These are phyloP conservation scores for Arachnomyces sp. DNA, from an alignment of 2,329 filamentous ascomycete genomes.

Conservation along the genomic window DNA sequence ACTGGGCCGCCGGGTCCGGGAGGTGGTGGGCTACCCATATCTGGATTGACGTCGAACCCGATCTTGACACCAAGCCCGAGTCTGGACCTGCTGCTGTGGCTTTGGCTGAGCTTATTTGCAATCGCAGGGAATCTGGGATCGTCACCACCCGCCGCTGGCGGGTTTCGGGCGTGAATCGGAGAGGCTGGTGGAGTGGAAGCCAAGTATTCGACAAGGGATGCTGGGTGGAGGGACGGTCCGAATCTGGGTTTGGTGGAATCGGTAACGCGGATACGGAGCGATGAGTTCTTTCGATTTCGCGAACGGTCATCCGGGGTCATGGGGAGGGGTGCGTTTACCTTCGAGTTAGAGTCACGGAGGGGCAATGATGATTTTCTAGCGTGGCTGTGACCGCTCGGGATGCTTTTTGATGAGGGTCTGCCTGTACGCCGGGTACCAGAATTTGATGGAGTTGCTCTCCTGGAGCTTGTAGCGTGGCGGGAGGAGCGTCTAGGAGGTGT, in stretches of 20 bases:
- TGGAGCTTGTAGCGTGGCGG: too few species aligned
- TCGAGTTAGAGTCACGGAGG: too few species aligned
- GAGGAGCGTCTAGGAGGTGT: too few species aligned
- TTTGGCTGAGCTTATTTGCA: slow-evolving; percentile 4
- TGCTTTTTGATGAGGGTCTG: too few species aligned
- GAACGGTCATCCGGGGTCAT: too few species aligned
- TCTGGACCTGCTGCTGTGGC: slow-evolving; percentile 8
- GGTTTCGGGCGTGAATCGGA: slow-evolving; percentile 2
- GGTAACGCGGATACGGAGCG: neutral
- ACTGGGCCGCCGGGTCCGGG: slow-evolving; percentile 14
- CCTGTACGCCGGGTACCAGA: too few species aligned
- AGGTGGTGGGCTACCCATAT: slow-evolving; percentile 13
- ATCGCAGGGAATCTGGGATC: neutral
- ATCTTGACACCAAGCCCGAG: slow-evolving; percentile 7
- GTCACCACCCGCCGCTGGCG: neutral
- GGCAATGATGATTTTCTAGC: too few species aligned
- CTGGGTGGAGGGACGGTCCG: slow-evolving; percentile 1
- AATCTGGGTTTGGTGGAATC: neutral
- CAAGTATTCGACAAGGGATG: slow-evolving; percentile 12
- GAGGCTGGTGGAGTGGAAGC: slow-evolving; percentile 15
- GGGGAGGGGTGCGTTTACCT: too few species aligned
- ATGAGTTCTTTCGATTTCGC: too few species aligned
- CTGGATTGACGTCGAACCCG: slow-evolving; percentile 9
- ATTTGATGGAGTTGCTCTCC: too few species aligned
- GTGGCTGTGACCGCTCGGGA: too few species aligned